These are phyloP conservation scores for Gonapodya prolifera DNA, from an alignment of 192 early-diverging fungal genomes.

Conservation along the genomic window DNA sequence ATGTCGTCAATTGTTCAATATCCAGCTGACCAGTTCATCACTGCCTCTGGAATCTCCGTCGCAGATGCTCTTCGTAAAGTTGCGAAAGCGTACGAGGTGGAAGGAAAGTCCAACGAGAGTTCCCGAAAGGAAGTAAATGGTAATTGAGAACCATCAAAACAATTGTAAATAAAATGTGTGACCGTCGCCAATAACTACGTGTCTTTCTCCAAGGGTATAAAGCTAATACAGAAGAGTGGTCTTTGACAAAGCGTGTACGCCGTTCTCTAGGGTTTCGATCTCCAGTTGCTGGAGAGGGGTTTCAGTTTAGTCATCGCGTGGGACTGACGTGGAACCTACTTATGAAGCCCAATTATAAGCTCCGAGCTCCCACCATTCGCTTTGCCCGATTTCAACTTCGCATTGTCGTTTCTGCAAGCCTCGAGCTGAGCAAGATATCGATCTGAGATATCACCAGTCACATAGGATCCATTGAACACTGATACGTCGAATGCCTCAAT, in stretches of 20 bases:
- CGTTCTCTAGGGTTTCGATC: neutral
- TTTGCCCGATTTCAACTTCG: slow-evolving; percentile 12
- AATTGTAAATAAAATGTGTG: neutral
- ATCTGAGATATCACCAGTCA: slow-evolving; percentile 63
- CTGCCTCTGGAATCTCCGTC: neutral
- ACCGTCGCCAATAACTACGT: neutral
- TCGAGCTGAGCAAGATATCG: slow-evolving; percentile 53
- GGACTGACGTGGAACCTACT: neutral
- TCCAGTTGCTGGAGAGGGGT: neutral
- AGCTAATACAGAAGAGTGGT: neutral
- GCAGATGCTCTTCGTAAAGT: neutral
- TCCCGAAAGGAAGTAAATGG: neutral
- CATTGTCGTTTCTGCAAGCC: slow-evolving; percentile 29
- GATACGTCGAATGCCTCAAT: slow-evolving; percentile 87
- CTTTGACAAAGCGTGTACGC: no score
- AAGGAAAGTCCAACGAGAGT: neutral
- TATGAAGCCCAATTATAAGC: neutral
- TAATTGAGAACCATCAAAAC: neutral
- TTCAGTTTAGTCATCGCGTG: neutral
- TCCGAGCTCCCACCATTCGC: neutral
- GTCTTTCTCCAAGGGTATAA: neutral
- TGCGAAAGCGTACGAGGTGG: neutral
- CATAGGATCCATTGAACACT: slow-evolving; percentile 90
- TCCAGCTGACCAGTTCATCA: neutral
- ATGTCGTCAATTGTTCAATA: no score